phyloP scores from a whole-genome alignment of 805 yeast genomes.

The Candida michaelii region DNA sequence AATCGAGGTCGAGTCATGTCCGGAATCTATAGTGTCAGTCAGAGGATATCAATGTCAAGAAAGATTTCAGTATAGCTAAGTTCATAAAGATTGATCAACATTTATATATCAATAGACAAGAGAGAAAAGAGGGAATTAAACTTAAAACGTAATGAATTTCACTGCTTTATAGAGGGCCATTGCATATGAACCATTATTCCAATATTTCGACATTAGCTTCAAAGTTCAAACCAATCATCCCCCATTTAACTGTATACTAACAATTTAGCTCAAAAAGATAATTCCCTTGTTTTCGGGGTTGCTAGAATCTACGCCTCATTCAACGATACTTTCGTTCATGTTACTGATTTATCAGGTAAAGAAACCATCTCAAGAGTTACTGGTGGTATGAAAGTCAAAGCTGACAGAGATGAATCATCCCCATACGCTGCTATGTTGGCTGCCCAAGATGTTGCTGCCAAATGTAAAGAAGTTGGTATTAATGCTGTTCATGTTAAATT shows the following conservation, averaged over 20 bases:
- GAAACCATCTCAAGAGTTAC: slow-evolving; percentile 99
- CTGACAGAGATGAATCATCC: slow-evolving; percentile 99
- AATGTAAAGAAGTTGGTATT: slow-evolving; percentile 99
- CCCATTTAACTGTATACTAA: slow-evolving; percentile 16
- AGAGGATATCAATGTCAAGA: no score
- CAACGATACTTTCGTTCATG: slow-evolving; percentile 99
- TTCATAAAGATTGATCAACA: no score
- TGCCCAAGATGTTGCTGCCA: slow-evolving; percentile 98
- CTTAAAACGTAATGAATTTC: no score
- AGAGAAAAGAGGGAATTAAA: no score
- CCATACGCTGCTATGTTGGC: slow-evolving; percentile 99
- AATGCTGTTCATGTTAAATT: slow-evolving; percentile 99
- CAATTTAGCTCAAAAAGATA: slow-evolving; percentile 51
- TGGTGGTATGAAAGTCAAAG: slow-evolving; percentile 99
- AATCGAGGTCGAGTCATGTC: not conserved
- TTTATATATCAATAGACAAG: no score
- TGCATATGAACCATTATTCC: no score
- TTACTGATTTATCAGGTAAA: slow-evolving; percentile 98
- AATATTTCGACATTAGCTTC: not conserved
- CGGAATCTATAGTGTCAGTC: not conserved
- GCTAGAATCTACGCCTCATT: slow-evolving; percentile 99
- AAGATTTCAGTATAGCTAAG: no score
- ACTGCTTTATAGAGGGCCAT: no score
- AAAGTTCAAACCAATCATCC: not conserved
- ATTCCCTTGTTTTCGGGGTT: slow-evolving; percentile 99